Conservation (phyloP, 2,329 filamentous ascomycete species). For the Grosmannia clavigera region DNA sequence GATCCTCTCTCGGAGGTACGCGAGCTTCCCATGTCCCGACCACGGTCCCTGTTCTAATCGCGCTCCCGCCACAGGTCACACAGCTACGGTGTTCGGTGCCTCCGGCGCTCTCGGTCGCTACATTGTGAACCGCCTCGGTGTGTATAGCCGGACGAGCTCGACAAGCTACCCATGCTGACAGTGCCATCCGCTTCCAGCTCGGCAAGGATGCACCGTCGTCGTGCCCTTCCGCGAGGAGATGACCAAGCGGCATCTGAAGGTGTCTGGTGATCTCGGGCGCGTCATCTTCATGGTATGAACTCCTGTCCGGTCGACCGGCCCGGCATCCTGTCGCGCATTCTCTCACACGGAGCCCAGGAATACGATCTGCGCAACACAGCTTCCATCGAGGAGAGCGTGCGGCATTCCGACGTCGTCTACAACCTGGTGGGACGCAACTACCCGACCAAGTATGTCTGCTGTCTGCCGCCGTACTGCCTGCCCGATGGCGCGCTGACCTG, state of each 20-base stretch:
- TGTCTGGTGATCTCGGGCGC: conserved; percentile 85
- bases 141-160: conserved; percentile 9
- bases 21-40: neutral
- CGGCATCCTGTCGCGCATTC: neutral
- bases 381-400: conserved; percentile 91
- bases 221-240: conserved; percentile 94
- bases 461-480: neutral
- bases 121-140: conserved; percentile 87
- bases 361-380: conserved; percentile 88
- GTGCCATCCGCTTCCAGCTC: conserved; percentile 42
- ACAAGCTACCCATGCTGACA: neutral
- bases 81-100: conserved; percentile 93
- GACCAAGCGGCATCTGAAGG: conserved; percentile 92
- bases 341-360: conserved; percentile 45
- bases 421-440: conserved; percentile 92
- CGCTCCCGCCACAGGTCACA: conserved; percentile 54
- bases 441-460: conserved; percentile 66
- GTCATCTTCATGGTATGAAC: conserved; percentile 66
- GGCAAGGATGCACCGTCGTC: conserved; percentile 87
- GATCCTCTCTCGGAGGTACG: conserved; percentile 77
- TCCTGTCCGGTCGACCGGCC: neutral
- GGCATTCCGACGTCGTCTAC: conserved; percentile 95
- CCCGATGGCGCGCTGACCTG: neutral
- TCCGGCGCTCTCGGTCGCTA: conserved; percentile 93
- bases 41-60: neutral